Base-by-base conservation (phyloP, 768 basidiomycete genomes). In the Russula lepida region DNA sequence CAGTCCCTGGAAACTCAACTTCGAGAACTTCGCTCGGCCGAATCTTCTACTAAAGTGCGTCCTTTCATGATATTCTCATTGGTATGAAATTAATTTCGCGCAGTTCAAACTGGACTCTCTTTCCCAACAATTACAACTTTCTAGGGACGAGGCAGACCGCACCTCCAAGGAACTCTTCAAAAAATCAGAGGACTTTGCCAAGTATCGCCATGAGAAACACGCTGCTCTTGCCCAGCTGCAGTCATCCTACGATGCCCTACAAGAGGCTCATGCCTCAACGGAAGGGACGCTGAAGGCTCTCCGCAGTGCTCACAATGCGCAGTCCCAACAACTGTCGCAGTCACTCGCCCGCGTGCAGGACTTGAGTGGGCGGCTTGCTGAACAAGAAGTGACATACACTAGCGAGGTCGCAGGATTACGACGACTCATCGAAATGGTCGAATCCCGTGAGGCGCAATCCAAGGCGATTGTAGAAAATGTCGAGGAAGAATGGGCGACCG, bases 21-120 rank as follows among this genome's bases (percentile, higher is more conserved):
- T 46, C 79, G 89, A 30, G 87, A 92, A 73, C 75, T 89, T 54
- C 80, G 85, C 64, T 87, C 90, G 11, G 73, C 81, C 1, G 88
- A 92, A 66, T 85, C 88, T 6, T 84, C 92, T 8, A 86, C 84
- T 37, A 88, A 86, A 75, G 88, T 89, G 67, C 13, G 73, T 67
- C 32, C 19, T 50, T 39, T 43, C 21, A 32, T 48, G 28, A 19
- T 41, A 25, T 37, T 55, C n/a, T 6, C 27, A 23, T 53, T 43
- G 61, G 65, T 56, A 52, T 52, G 33, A 51, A 39, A 53, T 62
- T 8, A 61, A 37, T 8, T 25, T 62, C 28, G 52, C 43, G 3
- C 70, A 95, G 88, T 95, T 94, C 79, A 92, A 90, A 73, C 72
- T 94, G 61, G 88, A 94, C 60, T 84, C 91, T 1, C 79, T 91